Base-by-base conservation (phyloP, 306 rosid genomes). In the Trifolium repens region DNA sequence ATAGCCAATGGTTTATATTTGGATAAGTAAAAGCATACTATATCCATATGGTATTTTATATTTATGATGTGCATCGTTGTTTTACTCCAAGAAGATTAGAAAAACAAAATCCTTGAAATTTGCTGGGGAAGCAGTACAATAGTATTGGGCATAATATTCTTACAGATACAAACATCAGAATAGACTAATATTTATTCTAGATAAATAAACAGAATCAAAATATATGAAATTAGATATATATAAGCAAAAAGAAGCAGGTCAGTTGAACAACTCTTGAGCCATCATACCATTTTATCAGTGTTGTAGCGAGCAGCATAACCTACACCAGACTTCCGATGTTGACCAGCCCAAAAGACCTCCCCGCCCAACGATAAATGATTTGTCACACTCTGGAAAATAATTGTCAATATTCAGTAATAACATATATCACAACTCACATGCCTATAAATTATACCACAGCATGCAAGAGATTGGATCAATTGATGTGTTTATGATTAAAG, bases 341-440 rank as follows among this genome's bases (percentile, higher is more conserved):
- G 98, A 83, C 99, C 98, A 77, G 98, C 93, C 99, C 99, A 96
- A 91, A 96, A 96, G 30, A 92, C 96, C 87, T 92, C 99, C 37
- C 97, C 99, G 2, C 99, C 99, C 90, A 96, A 57, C 13, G 99
- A 87, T 14, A 96, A 79, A 82, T 92, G 83, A 46, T 81, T 88
- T 22, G 97, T 81, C 73, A 96, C 91, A 59, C 99, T 92, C 98
- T 96, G 91, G 17, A 55, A 68, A 49, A 19, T 5, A 16, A 46
- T 72, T 68, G 61, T 24, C 16, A 34, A 14, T 16, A 62, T 43
- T 75, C 71, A 81, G 74, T 58, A 35, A 55, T 52, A 55, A 67
- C 43, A 71, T 66, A 37, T 19, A 76, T 8, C 19, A 37, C 19
- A 37, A 55, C 27, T 72, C 11, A 57, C 7, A 77, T 26, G 75